Percentiles rank a stretch among this genome's conserved stretches.
These are phyloP conservation scores for Peronospora tabacina DNA, from an alignment of 352 stramenopile species.

Conservation along the genomic window DNA sequence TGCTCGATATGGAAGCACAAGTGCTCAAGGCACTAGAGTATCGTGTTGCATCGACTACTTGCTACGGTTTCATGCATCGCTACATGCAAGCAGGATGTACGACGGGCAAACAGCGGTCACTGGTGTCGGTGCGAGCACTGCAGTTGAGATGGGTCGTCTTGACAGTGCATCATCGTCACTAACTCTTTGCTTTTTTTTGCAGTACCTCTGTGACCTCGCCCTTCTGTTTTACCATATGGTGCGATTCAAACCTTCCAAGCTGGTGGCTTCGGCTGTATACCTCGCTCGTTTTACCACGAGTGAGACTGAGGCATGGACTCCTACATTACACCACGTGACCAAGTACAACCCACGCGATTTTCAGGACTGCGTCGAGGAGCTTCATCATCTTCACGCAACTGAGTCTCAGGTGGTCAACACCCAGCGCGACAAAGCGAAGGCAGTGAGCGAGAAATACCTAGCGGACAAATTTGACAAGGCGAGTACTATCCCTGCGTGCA, in stretches of 20 bases:
- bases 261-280: constrained; percentile 72
- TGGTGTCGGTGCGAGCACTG: constrained; percentile 45
- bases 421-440: constrained; percentile 72
- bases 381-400: constrained; percentile 50
- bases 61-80: constrained; percentile 62
- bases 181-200: constrained; percentile 6
- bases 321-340: constrained; percentile 74
- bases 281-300: constrained; percentile 60
- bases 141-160: not conserved
- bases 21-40: constrained; percentile 72
- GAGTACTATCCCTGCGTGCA: constrained; percentile 40
- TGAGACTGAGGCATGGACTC: constrained; percentile 58
- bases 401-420: constrained; percentile 55
- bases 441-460: constrained; percentile 78
- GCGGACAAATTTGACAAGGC: constrained; percentile 54
- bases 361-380: constrained; percentile 52
- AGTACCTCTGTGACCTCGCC: constrained; percentile 74
- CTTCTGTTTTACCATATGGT: constrained; percentile 69
- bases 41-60: constrained; percentile 65
- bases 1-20: constrained; percentile 78
- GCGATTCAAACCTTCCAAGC: constrained; percentile 54
- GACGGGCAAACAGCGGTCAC: constrained; percentile 44
- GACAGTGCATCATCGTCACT: not conserved
- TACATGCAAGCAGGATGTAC: constrained; percentile 50
- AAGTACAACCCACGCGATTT: constrained; percentile 69